Evolutionary conservation across 2,329 filamentous ascomycete species (phyloP), one percentile per base, ranked within the genome.

Genomic region (Colletotrichum godetiae): DNA sequence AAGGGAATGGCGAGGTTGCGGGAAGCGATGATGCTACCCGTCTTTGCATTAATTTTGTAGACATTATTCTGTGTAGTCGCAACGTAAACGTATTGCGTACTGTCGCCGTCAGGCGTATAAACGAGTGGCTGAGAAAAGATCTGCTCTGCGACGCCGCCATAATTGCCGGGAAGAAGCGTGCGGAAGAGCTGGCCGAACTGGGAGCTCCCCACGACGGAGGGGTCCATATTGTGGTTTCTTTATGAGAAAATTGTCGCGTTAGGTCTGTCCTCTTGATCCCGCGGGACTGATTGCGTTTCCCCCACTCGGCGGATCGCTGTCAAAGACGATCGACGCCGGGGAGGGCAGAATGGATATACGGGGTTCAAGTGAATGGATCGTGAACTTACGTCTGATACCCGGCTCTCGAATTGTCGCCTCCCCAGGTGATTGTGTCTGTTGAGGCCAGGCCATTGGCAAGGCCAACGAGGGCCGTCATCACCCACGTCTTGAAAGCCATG

Each of bases 201-300:
- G 3, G 86, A 79, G 68, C 87, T 89, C 53, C 83, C 85, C 2
- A 92, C 88, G 10, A 91, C 81, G 15, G 86, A 83, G 1, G 90
- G 90, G 76, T 92, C 89, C 86, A 92, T 88, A 79, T 92, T 92
- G 78, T 92, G 90, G 77, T 90, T 91, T 24, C 79, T 81, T 58
- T 6, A 27, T 7, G 33, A 42, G 42, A 10, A 10, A 4, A 29
- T 13, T 27, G 31, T 37, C 19, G 27, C 19, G 42, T 72, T 35
- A 72, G 69, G 6, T 46, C 11, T 24, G 15, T 53, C 46, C 12
- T 59, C 6, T 29, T n/a, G 27, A 27, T 12, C n/a, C 46, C 4
- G 27, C 4, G 12, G 2, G 46, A 57, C 46, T 19, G n/a, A 27
- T n/a, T 1, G 12, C n/a, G 3, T 15, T 31, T 19, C 62, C 66